A percentile compares a stretch with the other conserved stretches of the same genome.
Evolutionary conservation across 1,284 basidiomycete genomes (phyloP).

Genomic region (Puccinia polysora): DNA sequence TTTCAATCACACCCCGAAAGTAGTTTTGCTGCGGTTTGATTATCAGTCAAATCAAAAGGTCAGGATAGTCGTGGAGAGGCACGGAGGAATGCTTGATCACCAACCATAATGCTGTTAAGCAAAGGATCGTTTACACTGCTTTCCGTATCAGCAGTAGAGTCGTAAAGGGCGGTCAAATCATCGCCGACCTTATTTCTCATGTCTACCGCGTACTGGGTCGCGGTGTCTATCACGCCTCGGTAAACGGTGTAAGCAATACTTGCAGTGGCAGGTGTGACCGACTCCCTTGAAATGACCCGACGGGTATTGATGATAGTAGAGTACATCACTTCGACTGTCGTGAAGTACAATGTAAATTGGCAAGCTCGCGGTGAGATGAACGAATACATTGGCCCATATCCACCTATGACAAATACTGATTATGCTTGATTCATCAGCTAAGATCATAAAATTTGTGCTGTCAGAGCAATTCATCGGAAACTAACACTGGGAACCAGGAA

Average conservation of each 20-base stretch:
- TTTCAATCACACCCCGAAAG: conserved; percentile 13
- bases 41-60: not conserved
- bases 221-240: not conserved
- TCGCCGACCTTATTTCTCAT: conserved; percentile 20
- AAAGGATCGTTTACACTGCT: conserved; percentile 1
- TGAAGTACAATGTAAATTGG: conserved; percentile 11
- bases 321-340: conserved; percentile 16
- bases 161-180: conserved; percentile 10
- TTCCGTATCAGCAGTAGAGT: not conserved
- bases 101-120: conserved; percentile 12
- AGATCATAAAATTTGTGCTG: not conserved
- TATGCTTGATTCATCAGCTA: too few species aligned
- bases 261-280: not conserved
- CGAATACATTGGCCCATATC: conserved; percentile 19
- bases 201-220: not conserved
- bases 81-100: not conserved
- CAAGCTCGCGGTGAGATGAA: conserved; percentile 19
- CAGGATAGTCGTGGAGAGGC: not conserved
- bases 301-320: conserved; percentile 3
- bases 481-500: conserved; percentile 25
- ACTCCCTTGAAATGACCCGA: conserved; percentile 6
- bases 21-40: conserved; percentile 7
- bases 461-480: not conserved
- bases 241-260: not conserved
- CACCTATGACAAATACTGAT: conserved; percentile 18